These are phyloP conservation scores for Suillus spraguei DNA, from an alignment of 768 basidiomycete genomes.

Conservation along the genomic window DNA sequence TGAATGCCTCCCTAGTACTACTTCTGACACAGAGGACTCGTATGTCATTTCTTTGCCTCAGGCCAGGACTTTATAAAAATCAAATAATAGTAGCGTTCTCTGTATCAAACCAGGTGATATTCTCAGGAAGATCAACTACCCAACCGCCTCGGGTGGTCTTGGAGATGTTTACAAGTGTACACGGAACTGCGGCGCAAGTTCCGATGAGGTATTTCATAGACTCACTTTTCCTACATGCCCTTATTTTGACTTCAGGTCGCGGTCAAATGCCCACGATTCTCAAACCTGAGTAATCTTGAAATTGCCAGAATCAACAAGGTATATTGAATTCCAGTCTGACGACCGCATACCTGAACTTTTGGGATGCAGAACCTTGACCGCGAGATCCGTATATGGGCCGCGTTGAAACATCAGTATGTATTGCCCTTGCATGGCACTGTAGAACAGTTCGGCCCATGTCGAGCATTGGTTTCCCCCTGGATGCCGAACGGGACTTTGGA, in stretches of 20 bases:
- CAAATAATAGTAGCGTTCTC: not conserved
- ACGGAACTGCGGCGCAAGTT: not conserved
- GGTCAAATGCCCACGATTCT: constrained; percentile 8
- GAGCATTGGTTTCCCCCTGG: constrained; percentile 47
- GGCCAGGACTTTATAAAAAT: not conserved
- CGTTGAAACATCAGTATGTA: constrained; percentile 40
- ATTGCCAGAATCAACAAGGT: not conserved
- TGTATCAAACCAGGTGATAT: not conserved
- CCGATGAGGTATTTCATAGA: constrained; percentile 1
- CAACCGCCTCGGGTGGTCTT: constrained; percentile 36
- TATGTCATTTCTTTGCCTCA: not conserved
- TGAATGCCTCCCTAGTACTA: not conserved
- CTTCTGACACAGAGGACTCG: not conserved
- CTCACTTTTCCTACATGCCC: not conserved
- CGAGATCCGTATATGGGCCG: constrained; percentile 43
- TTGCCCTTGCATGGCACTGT: constrained; percentile 38
- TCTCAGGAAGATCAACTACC: not conserved
- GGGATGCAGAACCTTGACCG: constrained; percentile 27
- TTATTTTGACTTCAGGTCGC: constrained; percentile 8
- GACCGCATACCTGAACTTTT: not conserved
- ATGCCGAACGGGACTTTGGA: constrained; percentile 41
- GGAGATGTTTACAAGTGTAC: constrained; percentile 46
- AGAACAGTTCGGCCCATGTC: constrained; percentile 38
- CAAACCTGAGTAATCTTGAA: not conserved
- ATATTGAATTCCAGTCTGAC: not conserved